Percentiles rank a stretch among this genome's conserved stretches.
Evolutionary conservation across 23 red algal genomes (phyloP).

Genomic region (Gracilariopsis chorda): DNA sequence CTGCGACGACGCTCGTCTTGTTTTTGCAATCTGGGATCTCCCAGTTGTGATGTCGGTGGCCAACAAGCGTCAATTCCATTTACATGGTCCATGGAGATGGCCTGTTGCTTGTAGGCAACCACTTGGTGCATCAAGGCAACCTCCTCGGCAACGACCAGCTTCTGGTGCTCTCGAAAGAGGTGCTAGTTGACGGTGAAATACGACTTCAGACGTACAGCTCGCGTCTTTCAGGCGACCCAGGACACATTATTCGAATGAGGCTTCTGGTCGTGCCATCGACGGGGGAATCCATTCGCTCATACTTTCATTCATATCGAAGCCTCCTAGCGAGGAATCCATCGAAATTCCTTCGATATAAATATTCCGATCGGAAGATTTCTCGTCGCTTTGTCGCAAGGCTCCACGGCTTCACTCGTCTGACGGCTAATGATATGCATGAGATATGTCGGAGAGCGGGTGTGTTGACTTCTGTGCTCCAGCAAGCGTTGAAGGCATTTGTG

Average conservation of each 20-base stretch:
- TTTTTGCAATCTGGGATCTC: conserved; percentile 5
- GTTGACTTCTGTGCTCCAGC: neutral
- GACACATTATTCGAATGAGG: neutral
- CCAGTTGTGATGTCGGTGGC: neutral
- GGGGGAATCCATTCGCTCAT: neutral
- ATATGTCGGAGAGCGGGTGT: conserved; percentile 5
- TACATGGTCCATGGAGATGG: conserved; percentile 11
- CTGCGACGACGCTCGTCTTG: neutral
- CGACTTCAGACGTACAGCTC: neutral
- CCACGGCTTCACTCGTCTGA: conserved; percentile 5
- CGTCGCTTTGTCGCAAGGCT: neutral
- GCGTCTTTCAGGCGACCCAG: neutral
- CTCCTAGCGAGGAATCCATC: neutral
- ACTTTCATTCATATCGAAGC: neutral
- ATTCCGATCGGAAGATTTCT: neutral
- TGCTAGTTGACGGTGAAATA: neutral
- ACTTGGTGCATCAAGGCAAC: neutral
- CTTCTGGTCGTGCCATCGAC: neutral
- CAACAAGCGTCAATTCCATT: neutral
- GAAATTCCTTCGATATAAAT: neutral
- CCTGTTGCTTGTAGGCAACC: conserved; percentile 2
- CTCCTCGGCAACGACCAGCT: neutral
- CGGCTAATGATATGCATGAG: neutral
- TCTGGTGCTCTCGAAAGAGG: neutral
- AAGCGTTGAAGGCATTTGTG: neutral